Evolutionary conservation across 768 basidiomycete genomes (phyloP).

Genomic region (Neoboletus brunneissimus): DNA sequence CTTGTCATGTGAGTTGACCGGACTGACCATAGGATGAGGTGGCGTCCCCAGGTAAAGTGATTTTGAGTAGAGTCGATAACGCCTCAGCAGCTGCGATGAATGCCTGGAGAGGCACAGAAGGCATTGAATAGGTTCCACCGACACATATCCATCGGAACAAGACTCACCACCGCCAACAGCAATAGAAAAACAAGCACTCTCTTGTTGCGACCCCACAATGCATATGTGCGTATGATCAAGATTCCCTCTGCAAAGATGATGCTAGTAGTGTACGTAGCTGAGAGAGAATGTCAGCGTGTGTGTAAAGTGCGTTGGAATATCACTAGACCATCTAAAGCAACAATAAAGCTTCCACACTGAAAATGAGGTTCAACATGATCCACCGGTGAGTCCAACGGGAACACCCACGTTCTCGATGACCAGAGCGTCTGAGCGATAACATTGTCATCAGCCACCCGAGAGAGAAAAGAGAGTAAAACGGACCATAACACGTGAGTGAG

Average conservation of each 20-base stretch:
- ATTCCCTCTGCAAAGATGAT: slow-evolving; percentile 15
- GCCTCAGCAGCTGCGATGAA: slow-evolving; percentile 16
- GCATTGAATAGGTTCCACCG: neutral
- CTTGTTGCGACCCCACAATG: slow-evolving; percentile 21
- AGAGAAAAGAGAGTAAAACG: neutral
- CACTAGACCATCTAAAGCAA: slow-evolving; percentile 15
- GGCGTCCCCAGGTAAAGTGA: slow-evolving; percentile 16
- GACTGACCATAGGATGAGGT: slow-evolving; percentile 21
- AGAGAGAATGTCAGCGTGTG: neutral
- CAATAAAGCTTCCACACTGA: slow-evolving; percentile 20
- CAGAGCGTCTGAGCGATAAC: slow-evolving; percentile 6
- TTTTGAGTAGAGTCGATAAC: neutral
- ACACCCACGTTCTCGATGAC: slow-evolving; percentile 1
- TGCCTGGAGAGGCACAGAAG: neutral
- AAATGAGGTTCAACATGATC: neutral
- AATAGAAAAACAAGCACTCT: slow-evolving; percentile 17
- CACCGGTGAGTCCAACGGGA: neutral
- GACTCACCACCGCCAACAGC: slow-evolving; percentile 16
- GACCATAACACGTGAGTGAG: neutral
- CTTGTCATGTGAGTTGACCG: neutral
- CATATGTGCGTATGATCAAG: slow-evolving; percentile 29
- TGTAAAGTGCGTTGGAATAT: neutral
- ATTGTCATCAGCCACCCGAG: neutral
- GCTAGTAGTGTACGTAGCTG: slow-evolving; percentile 15
- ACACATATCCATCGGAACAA: neutral